Evolutionary conservation across 768 basidiomycete genomes (phyloP), one percentile per base, ranked within the genome.

Genomic region (Harrya chromipes): DNA sequence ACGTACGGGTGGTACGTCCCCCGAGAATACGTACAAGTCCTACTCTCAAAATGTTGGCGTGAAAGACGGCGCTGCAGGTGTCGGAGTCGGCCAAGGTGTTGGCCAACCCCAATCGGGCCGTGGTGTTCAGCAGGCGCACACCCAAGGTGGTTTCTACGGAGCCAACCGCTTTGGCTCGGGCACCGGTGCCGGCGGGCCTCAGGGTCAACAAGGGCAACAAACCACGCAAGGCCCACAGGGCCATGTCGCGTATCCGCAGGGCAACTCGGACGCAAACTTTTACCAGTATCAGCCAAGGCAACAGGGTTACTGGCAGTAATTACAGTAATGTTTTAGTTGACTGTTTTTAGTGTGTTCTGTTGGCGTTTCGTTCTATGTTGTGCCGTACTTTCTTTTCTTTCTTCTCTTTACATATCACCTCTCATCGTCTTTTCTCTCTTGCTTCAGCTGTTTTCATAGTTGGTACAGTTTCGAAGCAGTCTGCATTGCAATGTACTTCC

Each of bases 1-100:
- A 47, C 74, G 76, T 14, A 52, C 49, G 29, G 73, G 74, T 17
- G 79, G 76, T 29, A 72, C 74, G 13, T 87, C 86, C 6, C 87
- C 87, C 1, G 88, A 90, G 67, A 71, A 81, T 8, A 70, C 84
- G 14, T 90, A 87, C 70, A 90, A 90, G 62, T 83, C 85, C 11
- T 90, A 89, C 60, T 79, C 77, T 42, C 70, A 65, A 46, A 69
- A 68, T 43, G 72, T 68, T n/a, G 68, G 66, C 4, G 72, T 76
- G 11, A 87, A 87, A 72, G 87, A 86, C 49, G 79, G 80, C 3
- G 54, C 76, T 2, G 69, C 74, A 17, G 73, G 75, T 19, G 76
- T 72, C 34, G 72, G 76, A 13, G 72, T 74, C 17, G 69, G 62
- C 6, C 61, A 62, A 53, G 59, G 71, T 6, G 64, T 68, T 5